Conservation (phyloP, 192 early-diverging fungal species). For the Paraglomus brasilianum region DNA sequence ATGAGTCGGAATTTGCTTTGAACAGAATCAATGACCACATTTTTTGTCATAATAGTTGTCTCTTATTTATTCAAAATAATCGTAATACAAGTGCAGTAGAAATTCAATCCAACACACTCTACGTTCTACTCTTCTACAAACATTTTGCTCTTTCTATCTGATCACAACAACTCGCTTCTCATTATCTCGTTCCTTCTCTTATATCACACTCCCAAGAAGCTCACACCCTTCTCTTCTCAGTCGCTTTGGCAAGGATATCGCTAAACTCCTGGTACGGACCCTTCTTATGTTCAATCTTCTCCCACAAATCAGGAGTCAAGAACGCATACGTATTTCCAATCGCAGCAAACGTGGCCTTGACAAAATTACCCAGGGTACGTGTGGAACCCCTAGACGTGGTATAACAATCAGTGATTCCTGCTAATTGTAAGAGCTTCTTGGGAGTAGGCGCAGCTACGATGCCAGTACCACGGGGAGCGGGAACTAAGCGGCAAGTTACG, state of each 20-base stretch:
- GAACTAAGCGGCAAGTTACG: conserved; percentile 87
- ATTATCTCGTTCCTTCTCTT: no score
- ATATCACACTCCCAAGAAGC: no score
- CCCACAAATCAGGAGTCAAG: conserved; percentile 97
- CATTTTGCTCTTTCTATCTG: no score
- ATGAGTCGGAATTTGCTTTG: no score
- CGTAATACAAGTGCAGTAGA: no score
- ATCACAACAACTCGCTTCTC: no score
- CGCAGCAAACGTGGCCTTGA: conserved; percentile 98
- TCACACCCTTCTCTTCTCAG: conserved; percentile 22
- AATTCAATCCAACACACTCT: no score
- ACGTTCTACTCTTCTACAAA: no score
- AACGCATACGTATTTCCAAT: conserved; percentile 96
- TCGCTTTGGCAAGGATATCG: conserved; percentile 64
- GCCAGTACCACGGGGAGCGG: conserved; percentile 99
- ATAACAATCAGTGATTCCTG: conserved; percentile 98
- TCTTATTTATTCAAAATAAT: no score
- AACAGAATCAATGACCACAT: no score
- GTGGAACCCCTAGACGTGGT: conserved; percentile 95
- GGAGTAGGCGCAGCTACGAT: conserved; percentile 96
- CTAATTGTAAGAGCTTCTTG: conserved; percentile 96
- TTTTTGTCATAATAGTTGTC: no score
- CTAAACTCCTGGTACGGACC: conserved; percentile 90
- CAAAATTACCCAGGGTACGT: conserved; percentile 98
- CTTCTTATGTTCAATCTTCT: conserved; percentile 82